phyloP scores from a whole-genome alignment of 2,329 filamentous ascomycete genomes.

The Calonectria multiphialidica region DNA sequence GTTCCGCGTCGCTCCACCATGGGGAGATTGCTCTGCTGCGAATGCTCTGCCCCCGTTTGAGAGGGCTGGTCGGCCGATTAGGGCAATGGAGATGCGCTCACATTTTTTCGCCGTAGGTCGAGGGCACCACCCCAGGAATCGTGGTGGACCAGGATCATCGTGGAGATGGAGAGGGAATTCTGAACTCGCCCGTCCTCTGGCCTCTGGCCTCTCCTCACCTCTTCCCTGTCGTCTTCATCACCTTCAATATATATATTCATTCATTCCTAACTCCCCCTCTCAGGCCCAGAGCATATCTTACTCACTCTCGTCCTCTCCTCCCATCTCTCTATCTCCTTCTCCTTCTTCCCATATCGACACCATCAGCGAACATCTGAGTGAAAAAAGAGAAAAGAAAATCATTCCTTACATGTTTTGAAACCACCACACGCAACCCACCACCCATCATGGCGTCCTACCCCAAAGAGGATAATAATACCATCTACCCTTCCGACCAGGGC shows the following conservation, averaged over 20 bases:
- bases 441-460: slow-evolving; percentile 35
- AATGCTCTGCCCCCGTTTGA: slow-evolving; percentile 23
- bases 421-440: slow-evolving; percentile 6
- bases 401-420: slow-evolving; percentile 1
- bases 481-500: slow-evolving; percentile 42
- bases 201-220: slow-evolving; percentile 8
- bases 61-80: slow-evolving; percentile 27
- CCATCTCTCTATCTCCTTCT: slow-evolving; percentile 7
- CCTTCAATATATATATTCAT: slow-evolving; percentile 21
- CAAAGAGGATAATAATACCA: slow-evolving; percentile 35
- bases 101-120: slow-evolving; percentile 28
- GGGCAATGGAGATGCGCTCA: slow-evolving; percentile 28
- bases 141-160: slow-evolving; percentile 33
- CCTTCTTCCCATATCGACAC: neutral
- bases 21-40: slow-evolving; percentile 30
- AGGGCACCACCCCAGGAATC: slow-evolving; percentile 23
- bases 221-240: slow-evolving; percentile 28
- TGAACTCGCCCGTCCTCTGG: slow-evolving; percentile 24
- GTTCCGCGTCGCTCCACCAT: slow-evolving; percentile 36
- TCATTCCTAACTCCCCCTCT: neutral
- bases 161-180: slow-evolving; percentile 41
- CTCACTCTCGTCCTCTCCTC: neutral
- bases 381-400: neutral
- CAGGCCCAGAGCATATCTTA: neutral
- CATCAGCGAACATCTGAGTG: neutral